phyloP scores from a whole-genome alignment of 2,329 filamentous ascomycete species.

The Microdochium nivale region DNA sequence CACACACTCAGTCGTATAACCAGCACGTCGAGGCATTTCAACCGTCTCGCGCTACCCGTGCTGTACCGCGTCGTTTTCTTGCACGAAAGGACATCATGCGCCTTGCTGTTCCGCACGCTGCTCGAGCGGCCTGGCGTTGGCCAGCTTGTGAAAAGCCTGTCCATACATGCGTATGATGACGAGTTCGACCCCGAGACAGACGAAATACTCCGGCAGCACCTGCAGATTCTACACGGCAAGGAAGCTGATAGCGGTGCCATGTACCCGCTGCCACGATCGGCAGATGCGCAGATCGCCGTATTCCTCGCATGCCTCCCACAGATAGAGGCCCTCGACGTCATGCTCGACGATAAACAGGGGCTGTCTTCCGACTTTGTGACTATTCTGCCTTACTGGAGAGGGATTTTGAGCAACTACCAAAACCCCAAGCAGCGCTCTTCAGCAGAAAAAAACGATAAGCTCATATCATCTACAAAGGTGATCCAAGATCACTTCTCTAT shows the following conservation, averaged over 20 bases:
- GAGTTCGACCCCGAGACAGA: background rate
- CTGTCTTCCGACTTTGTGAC: background rate
- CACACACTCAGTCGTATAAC: background rate
- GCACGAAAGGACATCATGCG: background rate
- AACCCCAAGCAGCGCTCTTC: background rate
- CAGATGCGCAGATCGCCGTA: background rate
- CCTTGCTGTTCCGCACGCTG: background rate
- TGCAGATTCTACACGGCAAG: background rate
- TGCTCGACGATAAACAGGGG: background rate
- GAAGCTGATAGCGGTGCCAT: background rate
- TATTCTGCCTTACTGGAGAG: background rate
- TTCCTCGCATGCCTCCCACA: background rate
- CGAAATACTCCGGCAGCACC: background rate
- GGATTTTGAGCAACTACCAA: background rate
- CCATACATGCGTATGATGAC: background rate
- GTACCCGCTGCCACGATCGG: background rate
- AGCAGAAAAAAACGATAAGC: background rate
- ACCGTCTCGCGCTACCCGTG: background rate
- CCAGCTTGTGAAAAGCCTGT: background rate
- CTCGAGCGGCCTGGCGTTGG: background rate
- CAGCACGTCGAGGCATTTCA: background rate
- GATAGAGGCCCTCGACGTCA: background rate
- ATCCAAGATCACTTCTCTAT: background rate
- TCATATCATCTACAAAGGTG: no score
- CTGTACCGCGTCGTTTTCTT: background rate